Conservation (phyloP, 2,329 filamentous ascomycete species). For the Phaeoacremonium minimum region DNA sequence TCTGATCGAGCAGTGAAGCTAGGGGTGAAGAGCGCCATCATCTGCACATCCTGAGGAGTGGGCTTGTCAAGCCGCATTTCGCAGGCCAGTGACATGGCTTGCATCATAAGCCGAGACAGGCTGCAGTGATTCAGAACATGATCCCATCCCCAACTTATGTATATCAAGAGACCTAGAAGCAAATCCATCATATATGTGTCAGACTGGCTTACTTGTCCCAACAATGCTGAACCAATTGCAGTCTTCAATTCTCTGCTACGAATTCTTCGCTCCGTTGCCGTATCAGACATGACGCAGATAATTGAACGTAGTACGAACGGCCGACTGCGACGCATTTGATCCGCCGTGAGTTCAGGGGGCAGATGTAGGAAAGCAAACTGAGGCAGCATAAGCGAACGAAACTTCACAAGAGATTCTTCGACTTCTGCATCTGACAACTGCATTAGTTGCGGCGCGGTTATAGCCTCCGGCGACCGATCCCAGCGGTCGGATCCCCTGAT, state of each 20-base stretch:
- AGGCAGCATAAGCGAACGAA: constrained; percentile 26
- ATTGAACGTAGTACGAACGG: constrained; percentile 31
- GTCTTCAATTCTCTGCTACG: constrained; percentile 23
- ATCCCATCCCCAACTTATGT: constrained; percentile 30
- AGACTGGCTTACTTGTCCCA: constrained; percentile 17
- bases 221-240: constrained; percentile 19
- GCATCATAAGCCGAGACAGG: constrained; percentile 28
- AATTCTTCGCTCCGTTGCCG: constrained; percentile 18
- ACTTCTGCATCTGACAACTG: constrained; percentile 4
- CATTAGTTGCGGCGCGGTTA: constrained; percentile 7
- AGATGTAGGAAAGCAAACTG: constrained; percentile 28
- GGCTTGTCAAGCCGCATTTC: constrained; percentile 28
- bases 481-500: too few relatives aligned
- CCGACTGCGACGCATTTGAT: constrained; percentile 22
- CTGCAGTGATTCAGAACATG: constrained; percentile 13
- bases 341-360: constrained; percentile 16
- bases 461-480: too few relatives aligned
- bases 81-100: constrained; percentile 29
- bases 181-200: constrained; percentile 30
- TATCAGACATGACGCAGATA: constrained; percentile 22
- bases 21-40: constrained; percentile 23
- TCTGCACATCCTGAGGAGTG: constrained; percentile 18
- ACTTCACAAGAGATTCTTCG: constrained; percentile 18
- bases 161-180: constrained; percentile 28
- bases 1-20: constrained; percentile 11